Evolutionary conservation across 2,329 filamentous ascomycete species (phyloP), one percentile per base, ranked within the genome.

Genomic region (Catunica adiposa): DNA sequence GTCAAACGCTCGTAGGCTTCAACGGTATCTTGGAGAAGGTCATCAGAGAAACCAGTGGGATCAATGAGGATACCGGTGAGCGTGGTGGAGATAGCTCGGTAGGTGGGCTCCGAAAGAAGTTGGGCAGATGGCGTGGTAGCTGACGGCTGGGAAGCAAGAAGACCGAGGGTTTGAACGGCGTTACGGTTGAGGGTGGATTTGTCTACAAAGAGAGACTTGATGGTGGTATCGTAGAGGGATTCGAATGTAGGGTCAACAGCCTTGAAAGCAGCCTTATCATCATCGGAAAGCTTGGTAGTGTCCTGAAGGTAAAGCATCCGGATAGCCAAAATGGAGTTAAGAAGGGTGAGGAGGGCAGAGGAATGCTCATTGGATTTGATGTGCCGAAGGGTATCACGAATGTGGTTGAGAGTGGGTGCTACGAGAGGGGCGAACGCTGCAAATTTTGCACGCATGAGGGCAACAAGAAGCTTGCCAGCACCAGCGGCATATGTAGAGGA

Each of bases 401-500:
- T 67, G 29, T 75, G 70, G 3, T 76, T 67, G 38, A 77, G 68
- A 9, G 69, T 66, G 1, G 73, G 71, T 2, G 72, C 67, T 2
- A 72, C 68, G 62, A 72, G 70, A 37, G 74, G 64, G 6, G 71
- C 66, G 60, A 79, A 80, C 0, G 74, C 70, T 23, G 66, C 64
- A 3, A 69, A 64, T 34, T 69, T 74, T 14, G 75, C 72, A 42
- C 71, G 75, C 55, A 75, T 63, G 3, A 78, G 69, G 53, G 73
- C 73, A 56, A 75, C 69, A 7, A 79, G 64, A 6, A 80, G 66
- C 40, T 75, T 70, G 4, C 77, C 77, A 7, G 76, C 74, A 5
- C 72, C 67, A 31, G 72, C 70, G 0, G 74, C 70, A 59, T 79
- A 80, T 11, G 70, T 72, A 2, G 73, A 68, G 57, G 73, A 78